phyloP scores from a whole-genome alignment of 2,329 filamentous ascomycete species.

The Beauveria rudraprayagi region DNA sequence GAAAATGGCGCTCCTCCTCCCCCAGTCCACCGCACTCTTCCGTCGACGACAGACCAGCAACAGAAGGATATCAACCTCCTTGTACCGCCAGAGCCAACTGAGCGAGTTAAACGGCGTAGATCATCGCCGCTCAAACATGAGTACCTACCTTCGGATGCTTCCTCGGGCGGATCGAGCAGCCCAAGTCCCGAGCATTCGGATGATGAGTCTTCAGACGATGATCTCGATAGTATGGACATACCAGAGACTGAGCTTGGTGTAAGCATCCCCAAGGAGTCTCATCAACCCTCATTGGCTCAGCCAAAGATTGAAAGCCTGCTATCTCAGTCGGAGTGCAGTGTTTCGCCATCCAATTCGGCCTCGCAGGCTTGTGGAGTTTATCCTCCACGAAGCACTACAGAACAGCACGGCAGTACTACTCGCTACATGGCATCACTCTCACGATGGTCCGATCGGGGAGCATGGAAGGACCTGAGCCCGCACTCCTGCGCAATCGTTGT shows the following conservation, averaged over 20 bases:
- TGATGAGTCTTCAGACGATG: slow-evolving; percentile 34
- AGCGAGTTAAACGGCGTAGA: slow-evolving; percentile 56
- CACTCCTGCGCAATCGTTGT: slow-evolving; percentile 48
- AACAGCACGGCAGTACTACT: slow-evolving; percentile 33
- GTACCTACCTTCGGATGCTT: slow-evolving; percentile 75
- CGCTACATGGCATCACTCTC: slow-evolving; percentile 49
- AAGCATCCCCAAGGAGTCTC: slow-evolving; percentile 38
- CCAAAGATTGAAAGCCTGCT: slow-evolving; percentile 31
- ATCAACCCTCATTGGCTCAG: slow-evolving; percentile 13
- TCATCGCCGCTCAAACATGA: slow-evolving; percentile 97
- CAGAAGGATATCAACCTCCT: slow-evolving; percentile 18
- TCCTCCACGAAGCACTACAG: slow-evolving; percentile 19
- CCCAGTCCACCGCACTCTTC: slow-evolving; percentile 42
- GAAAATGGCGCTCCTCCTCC: slow-evolving; percentile 50
- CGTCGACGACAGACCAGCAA: slow-evolving; percentile 24
- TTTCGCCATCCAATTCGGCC: slow-evolving; percentile 73
- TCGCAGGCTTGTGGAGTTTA: slow-evolving; percentile 62
- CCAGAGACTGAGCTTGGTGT: slow-evolving; percentile 51
- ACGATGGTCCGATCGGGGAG: slow-evolving; percentile 53
- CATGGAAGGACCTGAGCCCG: slow-evolving; percentile 50
- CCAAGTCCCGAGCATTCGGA: slow-evolving; percentile 47
- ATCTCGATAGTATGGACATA: slow-evolving; percentile 52
- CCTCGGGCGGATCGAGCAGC: slow-evolving; percentile 47
- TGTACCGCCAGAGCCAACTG: slow-evolving; percentile 21
- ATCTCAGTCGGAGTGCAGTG: slow-evolving; percentile 47